These are phyloP conservation scores for Acanthamoeba culbertsoni DNA, from an alignment of 208 protist species.

Conservation along the genomic window DNA sequence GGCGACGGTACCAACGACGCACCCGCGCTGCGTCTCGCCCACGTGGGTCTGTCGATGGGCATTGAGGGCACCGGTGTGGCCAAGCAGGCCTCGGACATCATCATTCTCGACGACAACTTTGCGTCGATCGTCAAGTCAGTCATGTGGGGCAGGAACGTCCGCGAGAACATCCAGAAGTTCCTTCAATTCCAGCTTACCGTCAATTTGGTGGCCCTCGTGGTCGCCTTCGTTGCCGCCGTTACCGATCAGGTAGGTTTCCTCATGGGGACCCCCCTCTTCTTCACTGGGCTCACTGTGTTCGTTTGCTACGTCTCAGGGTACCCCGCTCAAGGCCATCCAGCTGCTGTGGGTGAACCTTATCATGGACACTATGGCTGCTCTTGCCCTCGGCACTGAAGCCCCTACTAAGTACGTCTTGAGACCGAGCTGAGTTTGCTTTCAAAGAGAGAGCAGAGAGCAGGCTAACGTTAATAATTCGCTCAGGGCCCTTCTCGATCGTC, in stretches of 20 bases:
- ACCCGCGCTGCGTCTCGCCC: constrained; percentile 92
- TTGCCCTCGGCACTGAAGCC: constrained; percentile 95
- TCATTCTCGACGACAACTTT: constrained; percentile 98
- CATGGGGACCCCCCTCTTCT: too few relatives aligned
- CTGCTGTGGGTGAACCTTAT: constrained; percentile 99
- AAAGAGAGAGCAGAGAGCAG: too few relatives aligned
- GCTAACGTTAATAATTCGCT: neutral
- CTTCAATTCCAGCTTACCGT: constrained; percentile 98
- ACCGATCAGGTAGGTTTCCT: too few relatives aligned
- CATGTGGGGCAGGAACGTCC: constrained; percentile 97
- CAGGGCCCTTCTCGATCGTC: constrained; percentile 72
- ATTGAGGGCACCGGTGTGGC: constrained; percentile 90
- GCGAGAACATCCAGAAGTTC: constrained; percentile 97
- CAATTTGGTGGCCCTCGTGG: constrained; percentile 94
- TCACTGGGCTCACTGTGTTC: too few relatives aligned
- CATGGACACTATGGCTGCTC: constrained; percentile 98
- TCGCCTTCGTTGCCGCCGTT: constrained; percentile 92
- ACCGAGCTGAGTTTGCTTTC: too few relatives aligned
- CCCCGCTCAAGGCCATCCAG: constrained; percentile 93
- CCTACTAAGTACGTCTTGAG: too few relatives aligned
- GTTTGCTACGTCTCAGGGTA: too few relatives aligned
- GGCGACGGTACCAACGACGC: constrained; percentile 97
- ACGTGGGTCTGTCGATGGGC: constrained; percentile 98
- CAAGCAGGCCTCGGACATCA: constrained; percentile 90
- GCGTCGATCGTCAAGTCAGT: constrained; percentile 95